Conservation (phyloP, 768 basidiomycete species). For the Pisolithus albus region DNA sequence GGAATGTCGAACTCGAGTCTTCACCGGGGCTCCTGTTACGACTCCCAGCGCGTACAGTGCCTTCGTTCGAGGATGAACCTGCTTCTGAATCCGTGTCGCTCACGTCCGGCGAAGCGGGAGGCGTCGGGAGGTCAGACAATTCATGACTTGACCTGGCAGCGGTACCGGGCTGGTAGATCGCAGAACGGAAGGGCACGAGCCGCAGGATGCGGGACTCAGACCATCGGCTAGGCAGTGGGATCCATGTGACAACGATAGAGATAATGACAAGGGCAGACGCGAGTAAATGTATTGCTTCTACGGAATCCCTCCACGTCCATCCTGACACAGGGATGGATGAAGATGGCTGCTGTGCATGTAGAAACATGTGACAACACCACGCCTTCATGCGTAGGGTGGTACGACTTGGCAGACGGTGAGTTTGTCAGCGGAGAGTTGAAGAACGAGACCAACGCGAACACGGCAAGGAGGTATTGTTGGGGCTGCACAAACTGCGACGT, state of each 20-base stretch:
- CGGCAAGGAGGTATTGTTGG: slow-evolving; percentile 71
- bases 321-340: slow-evolving; percentile 11
- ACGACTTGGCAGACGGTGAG: slow-evolving; percentile 23
- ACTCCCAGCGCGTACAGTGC: slow-evolving; percentile 14
- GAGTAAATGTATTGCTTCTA: slow-evolving; percentile 61
- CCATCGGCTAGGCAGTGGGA: slow-evolving; percentile 25
- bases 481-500: slow-evolving; percentile 16
- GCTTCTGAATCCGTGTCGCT: slow-evolving; percentile 23
- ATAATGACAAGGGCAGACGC: slow-evolving; percentile 59
- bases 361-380: slow-evolving; percentile 43
- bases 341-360: slow-evolving; percentile 7
- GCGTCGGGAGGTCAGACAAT: slow-evolving; percentile 19
- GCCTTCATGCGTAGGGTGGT: slow-evolving; percentile 51
- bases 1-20: slow-evolving; percentile 9
- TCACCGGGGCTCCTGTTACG: slow-evolving; percentile 3
- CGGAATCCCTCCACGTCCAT: slow-evolving; percentile 45
- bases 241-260: slow-evolving; percentile 46
- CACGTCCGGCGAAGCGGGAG: slow-evolving; percentile 19
- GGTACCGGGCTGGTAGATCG: slow-evolving; percentile 4
- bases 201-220: slow-evolving; percentile 19
- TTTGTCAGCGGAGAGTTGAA: slow-evolving; percentile 69
- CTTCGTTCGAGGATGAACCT: slow-evolving; percentile 25
- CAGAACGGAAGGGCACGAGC: slow-evolving; percentile 21
- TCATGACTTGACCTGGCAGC: slow-evolving; percentile 1
- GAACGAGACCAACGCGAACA: slow-evolving; percentile 80